A percentile compares a stretch with the other conserved stretches of the same genome.
Evolutionary conservation across 371 early-diverging fungal species (phyloP).

Genomic region (Rhizomucor miehei): DNA sequence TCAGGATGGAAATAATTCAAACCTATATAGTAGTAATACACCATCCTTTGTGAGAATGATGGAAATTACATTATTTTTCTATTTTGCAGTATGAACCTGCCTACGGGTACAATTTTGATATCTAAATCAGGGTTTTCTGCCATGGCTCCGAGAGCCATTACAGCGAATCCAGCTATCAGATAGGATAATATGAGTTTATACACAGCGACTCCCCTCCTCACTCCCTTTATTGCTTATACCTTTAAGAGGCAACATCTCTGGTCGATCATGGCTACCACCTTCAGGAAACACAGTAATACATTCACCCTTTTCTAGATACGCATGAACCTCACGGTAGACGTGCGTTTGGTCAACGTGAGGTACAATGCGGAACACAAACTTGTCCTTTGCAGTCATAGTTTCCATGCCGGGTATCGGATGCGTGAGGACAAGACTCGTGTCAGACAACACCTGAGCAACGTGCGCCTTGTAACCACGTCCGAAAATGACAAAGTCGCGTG

Average conservation of each 20-base stretch:
- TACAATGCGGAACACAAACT: conserved; percentile 55
- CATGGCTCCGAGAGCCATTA: conserved; percentile 79
- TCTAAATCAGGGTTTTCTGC: conserved; percentile 75
- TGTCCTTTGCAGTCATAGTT: background rate
- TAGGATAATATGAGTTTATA: no score
- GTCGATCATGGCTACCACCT: conserved; percentile 95
- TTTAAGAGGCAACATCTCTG: conserved; percentile 94
- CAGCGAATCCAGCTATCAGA: background rate
- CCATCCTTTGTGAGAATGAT: no score
- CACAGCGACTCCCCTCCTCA: no score
- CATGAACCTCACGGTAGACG: conserved; percentile 82
- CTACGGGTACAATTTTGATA: conserved; percentile 88
- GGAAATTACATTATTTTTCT: no score
- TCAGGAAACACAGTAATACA: conserved; percentile 98
- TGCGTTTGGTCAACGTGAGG: conserved; percentile 89
- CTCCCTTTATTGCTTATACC: conserved; percentile 29
- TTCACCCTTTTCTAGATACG: conserved; percentile 69
- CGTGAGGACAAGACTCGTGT: conserved; percentile 68
- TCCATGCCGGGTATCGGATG: conserved; percentile 19
- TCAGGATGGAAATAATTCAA: conserved; percentile 96
- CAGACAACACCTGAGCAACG: conserved; percentile 75
- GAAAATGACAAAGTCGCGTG: conserved; percentile 64
- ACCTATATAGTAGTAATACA: conserved; percentile 36
- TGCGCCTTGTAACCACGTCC: conserved; percentile 64
- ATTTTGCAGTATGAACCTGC: no score